A percentile compares a stretch with the other conserved stretches of the same genome.
phyloP scores from a whole-genome alignment of 345 rosid genomes.

The Erysimum cheiranthoides region DNA sequence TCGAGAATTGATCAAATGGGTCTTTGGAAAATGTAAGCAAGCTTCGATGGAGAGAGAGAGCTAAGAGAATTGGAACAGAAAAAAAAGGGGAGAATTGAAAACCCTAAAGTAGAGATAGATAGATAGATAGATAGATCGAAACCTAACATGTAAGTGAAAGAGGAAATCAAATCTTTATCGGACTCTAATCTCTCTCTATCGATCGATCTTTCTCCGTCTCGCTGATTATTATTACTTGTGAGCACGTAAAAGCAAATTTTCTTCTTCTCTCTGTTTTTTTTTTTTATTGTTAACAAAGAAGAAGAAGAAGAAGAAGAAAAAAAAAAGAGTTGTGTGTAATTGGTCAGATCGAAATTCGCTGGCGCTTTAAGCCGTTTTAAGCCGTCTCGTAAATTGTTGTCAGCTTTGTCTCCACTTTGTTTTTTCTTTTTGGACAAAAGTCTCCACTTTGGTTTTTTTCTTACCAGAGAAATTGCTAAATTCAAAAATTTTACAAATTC shows the following conservation, averaged over 20 bases:
- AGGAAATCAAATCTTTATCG: too few relatives aligned
- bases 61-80: neutral
- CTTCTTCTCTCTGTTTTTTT: neutral
- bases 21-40: conserved; percentile 15
- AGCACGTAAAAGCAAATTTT: conserved; percentile 19
- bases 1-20: conserved; percentile 1
- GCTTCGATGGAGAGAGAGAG: neutral
- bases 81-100: neutral
- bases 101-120: conserved; percentile 35
- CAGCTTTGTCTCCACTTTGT: neutral
- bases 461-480: too few relatives aligned
- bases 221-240: conserved; percentile 27
- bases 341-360: conserved; percentile 1
- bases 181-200: too few relatives aligned
- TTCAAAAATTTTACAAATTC: too few relatives aligned
- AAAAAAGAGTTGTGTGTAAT: neutral
- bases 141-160: too few relatives aligned
- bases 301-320: neutral
- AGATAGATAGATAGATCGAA: conserved; percentile 16
- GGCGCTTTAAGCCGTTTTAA: neutral
- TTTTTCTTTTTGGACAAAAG: neutral
- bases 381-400: neutral
- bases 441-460: too few relatives aligned
- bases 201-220: neutral
- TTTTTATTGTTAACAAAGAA: neutral